These are phyloP conservation scores for Mycena haematopus DNA, from an alignment of 768 basidiomycete genomes.

Conservation along the genomic window DNA sequence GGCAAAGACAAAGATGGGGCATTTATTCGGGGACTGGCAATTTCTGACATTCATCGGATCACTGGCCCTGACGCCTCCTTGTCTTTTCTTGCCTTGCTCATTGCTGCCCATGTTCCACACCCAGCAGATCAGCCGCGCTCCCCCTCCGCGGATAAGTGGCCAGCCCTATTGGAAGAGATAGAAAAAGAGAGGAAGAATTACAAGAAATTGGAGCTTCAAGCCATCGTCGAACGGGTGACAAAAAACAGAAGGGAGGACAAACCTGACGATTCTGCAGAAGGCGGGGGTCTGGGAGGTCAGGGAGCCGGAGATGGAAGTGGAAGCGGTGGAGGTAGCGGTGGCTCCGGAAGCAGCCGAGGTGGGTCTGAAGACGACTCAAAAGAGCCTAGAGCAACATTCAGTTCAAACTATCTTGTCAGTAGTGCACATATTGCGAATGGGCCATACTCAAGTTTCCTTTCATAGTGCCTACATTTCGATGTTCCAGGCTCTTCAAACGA, in stretches of 20 bases:
- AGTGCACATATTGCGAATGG: background rate
- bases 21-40: background rate
- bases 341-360: background rate
- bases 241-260: background rate
- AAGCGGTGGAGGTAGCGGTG: background rate
- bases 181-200: background rate
- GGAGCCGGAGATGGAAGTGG: background rate
- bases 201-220: background rate
- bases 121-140: background rate
- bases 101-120: background rate
- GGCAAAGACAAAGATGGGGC: background rate
- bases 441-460: background rate
- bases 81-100: background rate
- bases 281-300: background rate
- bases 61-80: background rate
- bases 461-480: background rate
- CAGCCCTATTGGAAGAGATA: background rate
- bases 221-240: background rate
- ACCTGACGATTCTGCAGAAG: background rate
- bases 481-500: background rate
- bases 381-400: too few species aligned
- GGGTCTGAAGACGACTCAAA: background rate
- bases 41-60: background rate
- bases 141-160: background rate
- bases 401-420: background rate